Evolutionary conservation across 164 flowering plant species (phyloP).

Genomic region (Stephania yunnanensis): DNA sequence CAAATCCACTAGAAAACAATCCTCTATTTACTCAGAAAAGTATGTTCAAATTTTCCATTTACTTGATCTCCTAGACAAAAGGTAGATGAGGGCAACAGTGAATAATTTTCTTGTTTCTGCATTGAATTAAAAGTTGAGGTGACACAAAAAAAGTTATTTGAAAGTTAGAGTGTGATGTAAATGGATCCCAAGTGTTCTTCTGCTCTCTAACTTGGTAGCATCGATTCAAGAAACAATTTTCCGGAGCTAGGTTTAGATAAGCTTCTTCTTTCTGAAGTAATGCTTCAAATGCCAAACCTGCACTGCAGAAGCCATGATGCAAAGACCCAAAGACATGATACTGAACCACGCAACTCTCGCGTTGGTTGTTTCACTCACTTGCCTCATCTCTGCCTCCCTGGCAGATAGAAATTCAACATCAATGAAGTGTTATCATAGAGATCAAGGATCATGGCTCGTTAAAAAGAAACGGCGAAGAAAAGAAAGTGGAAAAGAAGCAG

Average conservation of each 20-base stretch:
- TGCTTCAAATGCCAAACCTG: conserved; percentile 76
- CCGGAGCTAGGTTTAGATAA: conserved; percentile 38
- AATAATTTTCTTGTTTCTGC: background rate
- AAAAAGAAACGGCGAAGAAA: background rate
- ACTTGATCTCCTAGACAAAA: background rate
- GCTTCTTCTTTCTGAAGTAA: conserved; percentile 90
- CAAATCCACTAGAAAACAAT: background rate
- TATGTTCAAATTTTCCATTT: too few species aligned
- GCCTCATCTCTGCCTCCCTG: conserved; percentile 79
- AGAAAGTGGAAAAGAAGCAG: background rate
- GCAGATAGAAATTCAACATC: background rate
- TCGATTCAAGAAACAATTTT: background rate
- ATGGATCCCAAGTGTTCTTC: conserved; percentile 5
- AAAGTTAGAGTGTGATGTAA: conserved; percentile 7
- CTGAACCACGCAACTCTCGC: conserved; percentile 76
- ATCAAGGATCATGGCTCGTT: background rate
- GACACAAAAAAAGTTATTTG: background rate
- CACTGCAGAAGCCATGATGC: conserved; percentile 57
- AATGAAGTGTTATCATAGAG: background rate
- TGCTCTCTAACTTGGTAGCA: background rate
- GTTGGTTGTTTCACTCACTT: conserved; percentile 71
- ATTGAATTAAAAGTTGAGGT: background rate
- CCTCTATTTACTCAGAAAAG: too few species aligned
- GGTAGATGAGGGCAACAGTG: background rate
- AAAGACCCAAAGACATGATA: conserved; percentile 71